A percentile compares a stretch with the other conserved stretches of the same genome.
These are phyloP conservation scores for Golubevia sp. DNA, from an alignment of 1,284 basidiomycete genomes.

Conservation along the genomic window DNA sequence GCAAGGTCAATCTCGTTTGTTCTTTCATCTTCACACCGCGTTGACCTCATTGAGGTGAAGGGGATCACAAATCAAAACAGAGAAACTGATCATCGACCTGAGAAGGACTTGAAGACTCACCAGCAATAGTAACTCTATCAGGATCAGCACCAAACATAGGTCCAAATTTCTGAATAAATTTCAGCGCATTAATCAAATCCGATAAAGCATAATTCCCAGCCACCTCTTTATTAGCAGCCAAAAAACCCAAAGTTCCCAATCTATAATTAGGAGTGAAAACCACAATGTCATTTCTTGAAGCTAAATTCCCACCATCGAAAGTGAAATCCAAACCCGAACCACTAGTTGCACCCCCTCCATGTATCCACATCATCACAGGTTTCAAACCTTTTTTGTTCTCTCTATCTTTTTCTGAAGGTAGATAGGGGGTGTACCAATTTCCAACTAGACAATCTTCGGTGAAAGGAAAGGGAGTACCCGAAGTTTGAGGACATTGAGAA, in stretches of 20 bases:
- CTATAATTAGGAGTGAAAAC: slow-evolving; percentile 42
- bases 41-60: too few relatives aligned
- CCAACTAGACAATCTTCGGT: too few relatives aligned
- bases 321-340: slow-evolving; percentile 28
- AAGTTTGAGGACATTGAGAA: too few relatives aligned
- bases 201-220: neutral
- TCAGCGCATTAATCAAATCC: neutral
- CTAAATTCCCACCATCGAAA: slow-evolving; percentile 36
- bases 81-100: too few relatives aligned
- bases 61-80: too few relatives aligned
- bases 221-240: neutral
- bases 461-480: too few relatives aligned
- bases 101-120: too few relatives aligned
- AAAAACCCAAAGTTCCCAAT: slow-evolving; percentile 35
- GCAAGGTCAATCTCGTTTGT: too few relatives aligned
- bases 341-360: slow-evolving; percentile 29
- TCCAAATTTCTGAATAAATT: neutral
- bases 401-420: too few relatives aligned
- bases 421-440: too few relatives aligned
- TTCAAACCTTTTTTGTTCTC: too few relatives aligned
- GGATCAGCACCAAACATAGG: neutral
- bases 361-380: slow-evolving; percentile 10
- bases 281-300: slow-evolving; percentile 34
- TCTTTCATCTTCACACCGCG: too few relatives aligned
- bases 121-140: neutral